These are phyloP conservation scores for Debaryomyces nepalensis DNA, from an alignment of 1,139 yeast species.

Conservation along the genomic window DNA sequence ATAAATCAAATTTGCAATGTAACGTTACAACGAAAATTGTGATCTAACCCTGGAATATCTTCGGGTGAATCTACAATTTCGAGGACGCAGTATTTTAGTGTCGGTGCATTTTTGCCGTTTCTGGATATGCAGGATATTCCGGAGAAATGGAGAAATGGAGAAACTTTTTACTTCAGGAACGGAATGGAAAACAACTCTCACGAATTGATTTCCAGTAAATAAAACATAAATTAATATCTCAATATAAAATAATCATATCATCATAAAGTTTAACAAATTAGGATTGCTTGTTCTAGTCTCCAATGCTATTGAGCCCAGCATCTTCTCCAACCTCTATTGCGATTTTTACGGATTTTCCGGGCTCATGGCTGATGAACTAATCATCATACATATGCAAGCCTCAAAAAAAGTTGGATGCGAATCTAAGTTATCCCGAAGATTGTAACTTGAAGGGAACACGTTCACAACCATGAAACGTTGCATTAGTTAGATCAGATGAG, in stretches of 20 bases:
- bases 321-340: background rate
- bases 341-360: background rate
- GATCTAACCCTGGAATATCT: background rate
- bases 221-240: background rate
- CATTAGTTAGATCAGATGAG: slow-evolving; percentile 3
- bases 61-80: background rate
- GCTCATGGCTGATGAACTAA: background rate
- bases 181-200: background rate
- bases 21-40: slow-evolving; percentile 12
- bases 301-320: background rate
- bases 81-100: background rate
- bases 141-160: slow-evolving; percentile 6
- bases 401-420: background rate
- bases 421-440: slow-evolving; percentile 1
- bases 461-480: slow-evolving; percentile 16
- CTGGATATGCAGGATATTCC: background rate
- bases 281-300: background rate
- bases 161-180: background rate
- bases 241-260: background rate
- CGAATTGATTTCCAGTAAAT: too few relatives aligned
- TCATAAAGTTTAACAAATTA: background rate
- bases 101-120: slow-evolving; percentile 1
- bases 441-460: background rate
- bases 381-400: background rate
- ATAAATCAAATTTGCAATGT: slow-evolving; percentile 7